A percentile compares a stretch with the other conserved stretches of the same genome.
Conservation (phyloP, 257 asterid species). For the Scutellaria barbata region DNA sequence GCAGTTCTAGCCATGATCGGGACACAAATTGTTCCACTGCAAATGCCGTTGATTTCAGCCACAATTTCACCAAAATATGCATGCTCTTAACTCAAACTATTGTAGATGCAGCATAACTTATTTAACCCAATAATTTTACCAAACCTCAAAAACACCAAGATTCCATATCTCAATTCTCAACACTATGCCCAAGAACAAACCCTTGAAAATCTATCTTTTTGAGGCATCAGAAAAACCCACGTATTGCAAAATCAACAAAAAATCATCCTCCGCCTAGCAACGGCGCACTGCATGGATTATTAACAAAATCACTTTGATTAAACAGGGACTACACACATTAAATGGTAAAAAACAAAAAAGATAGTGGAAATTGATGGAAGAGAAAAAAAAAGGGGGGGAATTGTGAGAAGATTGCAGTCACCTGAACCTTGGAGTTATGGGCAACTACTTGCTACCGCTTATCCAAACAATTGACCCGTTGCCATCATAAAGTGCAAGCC, state of each 20-base stretch:
- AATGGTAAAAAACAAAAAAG: background rate
- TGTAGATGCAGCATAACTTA: conserved; percentile 8
- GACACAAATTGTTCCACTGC: conserved; percentile 39
- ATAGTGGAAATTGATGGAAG: conserved; percentile 18
- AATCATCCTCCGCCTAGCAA: too few species aligned
- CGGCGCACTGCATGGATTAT: background rate
- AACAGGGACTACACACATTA: background rate
- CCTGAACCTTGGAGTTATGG: conserved; percentile 63
- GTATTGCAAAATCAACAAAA: conserved; percentile 27
- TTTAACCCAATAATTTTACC: conserved; percentile 9
- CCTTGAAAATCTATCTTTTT: background rate
- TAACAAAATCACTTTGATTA: background rate
- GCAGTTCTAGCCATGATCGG: conserved; percentile 73
- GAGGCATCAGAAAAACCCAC: conserved; percentile 31
- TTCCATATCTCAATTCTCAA: conserved; percentile 15
- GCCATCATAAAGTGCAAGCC: conserved; percentile 42
- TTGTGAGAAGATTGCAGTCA: conserved; percentile 46
- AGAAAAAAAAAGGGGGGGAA: conserved; percentile 27
- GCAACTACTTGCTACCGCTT: conserved; percentile 41
- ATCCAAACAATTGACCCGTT: conserved; percentile 25
- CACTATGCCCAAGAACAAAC: conserved; percentile 24
- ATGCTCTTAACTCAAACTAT: conserved; percentile 38
- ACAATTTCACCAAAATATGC: conserved; percentile 33
- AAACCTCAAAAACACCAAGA: conserved; percentile 27
- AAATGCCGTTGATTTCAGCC: conserved; percentile 35